These are phyloP conservation scores for Sugiyamaella mastotermitis DNA, from an alignment of 805 yeast genomes.

Conservation along the genomic window DNA sequence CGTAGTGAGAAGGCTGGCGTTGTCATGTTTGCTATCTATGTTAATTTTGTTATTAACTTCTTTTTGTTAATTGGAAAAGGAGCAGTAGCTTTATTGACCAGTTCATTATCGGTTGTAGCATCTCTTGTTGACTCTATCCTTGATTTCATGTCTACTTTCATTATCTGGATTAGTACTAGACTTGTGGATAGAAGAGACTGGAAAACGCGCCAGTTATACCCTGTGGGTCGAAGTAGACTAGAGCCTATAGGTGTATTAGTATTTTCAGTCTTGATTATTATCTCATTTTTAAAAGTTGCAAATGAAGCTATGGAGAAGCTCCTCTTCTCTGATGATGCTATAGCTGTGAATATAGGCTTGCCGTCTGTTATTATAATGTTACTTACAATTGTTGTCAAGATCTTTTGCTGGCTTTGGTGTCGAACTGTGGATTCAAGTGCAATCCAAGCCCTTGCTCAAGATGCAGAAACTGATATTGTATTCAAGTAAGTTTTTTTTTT, in stretches of 20 bases:
- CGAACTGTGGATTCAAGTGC: conserved; percentile 54
- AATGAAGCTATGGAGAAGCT: conserved; percentile 52
- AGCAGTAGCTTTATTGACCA: conserved; percentile 55
- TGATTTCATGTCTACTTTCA: conserved; percentile 68
- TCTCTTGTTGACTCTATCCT: conserved; percentile 71
- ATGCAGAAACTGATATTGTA: conserved; percentile 71
- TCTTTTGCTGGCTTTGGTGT: conserved; percentile 62
- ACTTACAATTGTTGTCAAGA: conserved; percentile 53
- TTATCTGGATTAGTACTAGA: conserved; percentile 55
- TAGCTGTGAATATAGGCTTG: conserved; percentile 39
- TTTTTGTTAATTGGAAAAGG: conserved; percentile 55
- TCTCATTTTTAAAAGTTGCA: conserved; percentile 68
- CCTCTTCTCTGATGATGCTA: conserved; percentile 24
- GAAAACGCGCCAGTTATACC: conserved; percentile 40
- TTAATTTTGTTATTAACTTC: conserved; percentile 54
- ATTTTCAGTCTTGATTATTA: conserved; percentile 63
- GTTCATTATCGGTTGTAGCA: conserved; percentile 70
- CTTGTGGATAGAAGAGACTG: conserved; percentile 38
- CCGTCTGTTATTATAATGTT: conserved; percentile 57
- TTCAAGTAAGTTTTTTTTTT: conserved; percentile 31
- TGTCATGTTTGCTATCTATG: conserved; percentile 55
- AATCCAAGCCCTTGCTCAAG: conserved; percentile 75
- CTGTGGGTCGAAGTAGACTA: conserved; percentile 65
- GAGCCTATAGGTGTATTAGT: conserved; percentile 77
- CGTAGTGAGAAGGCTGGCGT: conserved; percentile 39